These are phyloP conservation scores for Aphanocladium album DNA, from an alignment of 2,329 filamentous ascomycete genomes.

Conservation along the genomic window DNA sequence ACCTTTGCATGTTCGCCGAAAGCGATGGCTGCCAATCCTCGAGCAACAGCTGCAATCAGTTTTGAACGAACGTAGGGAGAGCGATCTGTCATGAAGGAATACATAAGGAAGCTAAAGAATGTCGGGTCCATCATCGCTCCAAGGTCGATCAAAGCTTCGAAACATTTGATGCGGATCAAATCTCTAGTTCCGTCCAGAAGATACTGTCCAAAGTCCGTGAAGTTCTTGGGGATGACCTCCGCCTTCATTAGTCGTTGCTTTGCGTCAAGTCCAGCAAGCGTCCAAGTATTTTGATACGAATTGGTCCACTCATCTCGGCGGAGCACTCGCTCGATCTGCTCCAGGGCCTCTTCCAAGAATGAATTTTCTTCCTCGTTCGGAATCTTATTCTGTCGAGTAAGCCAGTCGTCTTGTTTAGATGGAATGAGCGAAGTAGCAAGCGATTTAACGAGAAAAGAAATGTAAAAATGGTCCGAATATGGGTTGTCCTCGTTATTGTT, in stretches of 20 bases:
- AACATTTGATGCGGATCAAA: conserved; percentile 60
- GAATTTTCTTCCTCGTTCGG: conserved; percentile 40
- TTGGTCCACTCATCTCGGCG: conserved; percentile 64
- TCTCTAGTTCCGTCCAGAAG: conserved; percentile 60
- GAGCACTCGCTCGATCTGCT: conserved; percentile 62
- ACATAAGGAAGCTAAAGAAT: conserved; percentile 53
- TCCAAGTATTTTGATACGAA: conserved; percentile 64
- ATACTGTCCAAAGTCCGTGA: conserved; percentile 57
- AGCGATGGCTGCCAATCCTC: conserved; percentile 58
- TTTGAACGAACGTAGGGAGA: conserved; percentile 59
- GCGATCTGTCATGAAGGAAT: conserved; percentile 54
- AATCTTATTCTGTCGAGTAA: conserved; percentile 40
- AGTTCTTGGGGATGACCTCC: conserved; percentile 50
- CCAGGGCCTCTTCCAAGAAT: conserved; percentile 49
- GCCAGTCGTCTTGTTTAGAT: conserved; percentile 39
- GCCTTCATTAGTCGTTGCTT: conserved; percentile 60
- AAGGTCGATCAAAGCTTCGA: conserved; percentile 59
- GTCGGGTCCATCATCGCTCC: conserved; percentile 51
- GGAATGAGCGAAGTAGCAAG: conserved; percentile 56
- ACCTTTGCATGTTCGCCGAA: conserved; percentile 54
- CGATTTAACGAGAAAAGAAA: conserved; percentile 69
- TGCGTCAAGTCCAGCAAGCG: conserved; percentile 56
- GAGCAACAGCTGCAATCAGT: conserved; percentile 54
- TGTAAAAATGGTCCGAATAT: conserved; percentile 85
- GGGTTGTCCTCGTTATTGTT: conserved; percentile 92